A percentile compares a stretch with the other conserved stretches of the same genome.
Evolutionary conservation across 345 rosid species (phyloP).

Genomic region (Eucalyptus brandiana): DNA sequence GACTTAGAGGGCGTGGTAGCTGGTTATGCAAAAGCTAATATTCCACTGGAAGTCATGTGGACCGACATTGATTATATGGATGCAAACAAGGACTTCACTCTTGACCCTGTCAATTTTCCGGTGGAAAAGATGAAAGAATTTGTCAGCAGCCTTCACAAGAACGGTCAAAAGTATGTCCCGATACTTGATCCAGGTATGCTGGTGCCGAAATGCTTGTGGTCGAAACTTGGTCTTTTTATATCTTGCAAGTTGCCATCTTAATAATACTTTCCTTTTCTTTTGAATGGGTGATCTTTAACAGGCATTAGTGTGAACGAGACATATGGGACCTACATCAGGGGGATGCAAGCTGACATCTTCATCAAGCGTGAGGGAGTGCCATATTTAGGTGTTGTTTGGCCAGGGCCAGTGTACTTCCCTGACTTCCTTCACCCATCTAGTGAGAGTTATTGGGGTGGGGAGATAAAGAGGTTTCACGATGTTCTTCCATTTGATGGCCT

Average conservation of each 20-base stretch:
- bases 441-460: slow-evolving; percentile 34
- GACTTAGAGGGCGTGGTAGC: slow-evolving; percentile 46
- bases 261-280: background rate
- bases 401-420: slow-evolving; percentile 52
- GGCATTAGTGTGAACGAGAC: slow-evolving; percentile 41
- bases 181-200: slow-evolving; percentile 63
- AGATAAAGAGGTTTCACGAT: slow-evolving; percentile 39
- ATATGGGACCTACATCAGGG: slow-evolving; percentile 45
- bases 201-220: background rate
- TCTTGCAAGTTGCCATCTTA: too few species aligned
- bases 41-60: slow-evolving; percentile 82
- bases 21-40: slow-evolving; percentile 50
- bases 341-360: slow-evolving; percentile 44
- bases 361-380: slow-evolving; percentile 41
- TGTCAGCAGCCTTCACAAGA: slow-evolving; percentile 36
- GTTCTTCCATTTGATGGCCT: slow-evolving; percentile 49
- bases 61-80: slow-evolving; percentile 80
- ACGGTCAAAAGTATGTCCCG: slow-evolving; percentile 47
- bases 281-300: background rate
- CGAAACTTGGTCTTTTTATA: too few species aligned
- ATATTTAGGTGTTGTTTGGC: slow-evolving; percentile 60
- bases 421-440: slow-evolving; percentile 47
- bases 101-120: slow-evolving; percentile 58
- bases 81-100: slow-evolving; percentile 51
- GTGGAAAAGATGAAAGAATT: slow-evolving; percentile 23